Percentiles rank a stretch among this genome's conserved stretches.
These are phyloP conservation scores for Trichoderma harzianum DNA, from an alignment of 2,329 filamentous ascomycete genomes.

Conservation along the genomic window DNA sequence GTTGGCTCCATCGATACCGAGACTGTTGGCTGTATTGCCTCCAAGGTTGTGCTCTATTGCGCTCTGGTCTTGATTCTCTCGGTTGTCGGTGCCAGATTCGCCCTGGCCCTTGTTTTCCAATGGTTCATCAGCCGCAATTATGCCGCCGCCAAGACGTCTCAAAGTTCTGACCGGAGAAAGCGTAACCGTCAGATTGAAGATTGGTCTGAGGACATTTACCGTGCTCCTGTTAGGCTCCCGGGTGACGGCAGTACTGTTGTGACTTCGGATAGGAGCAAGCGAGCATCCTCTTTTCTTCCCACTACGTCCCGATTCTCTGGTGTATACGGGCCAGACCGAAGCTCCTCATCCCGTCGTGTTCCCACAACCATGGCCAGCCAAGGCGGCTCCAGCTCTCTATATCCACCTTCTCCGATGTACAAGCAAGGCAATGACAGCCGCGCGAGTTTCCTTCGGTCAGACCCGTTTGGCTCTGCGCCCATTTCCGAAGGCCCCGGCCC, in stretches of 20 bases:
- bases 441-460: slow-evolving; percentile 61
- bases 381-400: slow-evolving; percentile 66
- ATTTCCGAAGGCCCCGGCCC: slow-evolving; percentile 71
- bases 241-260: slow-evolving; percentile 67
- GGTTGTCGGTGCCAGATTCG: slow-evolving; percentile 81
- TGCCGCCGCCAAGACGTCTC: slow-evolving; percentile 79
- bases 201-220: slow-evolving; percentile 97
- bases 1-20: slow-evolving; percentile 95
- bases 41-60: slow-evolving; percentile 92
- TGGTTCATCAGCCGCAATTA: slow-evolving; percentile 93
- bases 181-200: slow-evolving; percentile 93
- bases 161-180: slow-evolving; percentile 76
- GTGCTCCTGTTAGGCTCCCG: slow-evolving; percentile 75
- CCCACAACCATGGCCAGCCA: slow-evolving; percentile 97
- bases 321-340: slow-evolving; percentile 73
- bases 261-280: slow-evolving; percentile 72
- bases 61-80: slow-evolving; percentile 88
- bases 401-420: slow-evolving; percentile 68
- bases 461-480: slow-evolving; percentile 53
- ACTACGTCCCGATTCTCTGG: slow-evolving; percentile 94
- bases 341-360: slow-evolving; percentile 46
- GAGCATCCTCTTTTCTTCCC: slow-evolving; percentile 79
- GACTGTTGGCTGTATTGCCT: slow-evolving; percentile 94
- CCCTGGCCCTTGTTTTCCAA: slow-evolving; percentile 87
- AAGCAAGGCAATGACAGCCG: slow-evolving; percentile 61